Base-by-base conservation (phyloP, 2,329 filamentous ascomycete species). In the Nigrospora osmanthi region DNA sequence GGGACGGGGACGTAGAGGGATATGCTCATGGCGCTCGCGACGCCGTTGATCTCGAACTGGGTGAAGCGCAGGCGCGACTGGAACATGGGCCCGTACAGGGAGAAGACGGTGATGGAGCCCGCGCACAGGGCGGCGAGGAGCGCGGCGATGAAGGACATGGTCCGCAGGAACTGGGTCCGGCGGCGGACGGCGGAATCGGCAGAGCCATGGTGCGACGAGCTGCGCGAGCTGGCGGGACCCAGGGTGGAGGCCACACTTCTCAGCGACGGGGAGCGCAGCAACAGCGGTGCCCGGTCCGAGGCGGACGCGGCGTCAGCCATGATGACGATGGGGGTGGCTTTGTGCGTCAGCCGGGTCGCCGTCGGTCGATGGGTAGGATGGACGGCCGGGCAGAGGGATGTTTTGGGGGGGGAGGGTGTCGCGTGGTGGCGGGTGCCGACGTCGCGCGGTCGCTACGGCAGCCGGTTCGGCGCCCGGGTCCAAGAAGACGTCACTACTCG, bases 1-100 rank as follows among this genome's bases (percentile, higher is more conserved):
- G 91, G 87, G 3, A 97, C 89, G n/a, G 88, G 87, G 6, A 96
- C 76, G 67, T 98, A 98, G 70, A 95, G 83, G 34, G 87, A 84
- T 35, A 97, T 70, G 61, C 90, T 91, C 45, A 89, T 89, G 14
- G 85, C 83, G 54, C 94, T 94, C 49, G 88, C 86, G 38, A 96
- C 57, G 39, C 84, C 81, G 65, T 97, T 97, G 65, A 98, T 89
- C 63, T 93, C 87, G 50, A 93, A 78, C 67, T 98, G 93, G 3
- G 83, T 85, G 67, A 97, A 98, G 59, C 82, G 85, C 42, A 98
- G 75, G 38, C 83, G 82, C 45, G 85, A 84, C 63, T 95, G 88
- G 68, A 98, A 89, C 40, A 94, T 75, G 54, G 88, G 90, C 10
- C 87, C 93, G 63, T 97, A 98, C 31, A 98, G 80, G 33, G 89